phyloP scores from a whole-genome alignment of 352 stramenopile species.

The Pythium utonaiense region DNA sequence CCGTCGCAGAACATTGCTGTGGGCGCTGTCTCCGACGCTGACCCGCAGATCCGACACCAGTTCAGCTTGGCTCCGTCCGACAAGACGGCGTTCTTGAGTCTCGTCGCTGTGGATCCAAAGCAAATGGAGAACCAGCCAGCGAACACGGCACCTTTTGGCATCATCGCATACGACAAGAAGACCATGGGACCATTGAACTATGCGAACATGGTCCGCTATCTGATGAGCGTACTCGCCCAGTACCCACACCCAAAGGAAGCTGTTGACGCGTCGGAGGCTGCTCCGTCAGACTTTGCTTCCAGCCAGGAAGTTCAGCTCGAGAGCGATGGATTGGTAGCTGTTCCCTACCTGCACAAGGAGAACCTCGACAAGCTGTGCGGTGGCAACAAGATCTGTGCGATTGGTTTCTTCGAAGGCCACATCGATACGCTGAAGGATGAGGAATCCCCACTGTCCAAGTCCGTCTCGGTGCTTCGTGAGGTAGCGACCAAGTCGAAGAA shows the following conservation, averaged over 20 bases:
- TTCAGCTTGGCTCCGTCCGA: conserved; percentile 43
- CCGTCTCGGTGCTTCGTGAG: conserved; percentile 32
- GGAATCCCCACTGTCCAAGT: conserved; percentile 43
- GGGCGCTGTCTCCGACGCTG: conserved; percentile 49
- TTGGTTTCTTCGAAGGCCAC: conserved; percentile 72
- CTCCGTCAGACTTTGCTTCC: conserved; percentile 10
- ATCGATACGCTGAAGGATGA: conserved; percentile 37
- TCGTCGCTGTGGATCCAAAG: conserved; percentile 40
- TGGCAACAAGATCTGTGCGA: conserved; percentile 69
- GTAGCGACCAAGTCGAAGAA: conserved; percentile 50
- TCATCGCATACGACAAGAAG: conserved; percentile 72
- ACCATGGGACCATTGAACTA: conserved; percentile 57
- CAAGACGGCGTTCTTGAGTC: conserved; percentile 36
- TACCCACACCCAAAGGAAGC: conserved; percentile 47
- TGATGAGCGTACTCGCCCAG: conserved; percentile 55
- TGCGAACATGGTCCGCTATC: conserved; percentile 63
- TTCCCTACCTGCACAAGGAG: conserved; percentile 54
- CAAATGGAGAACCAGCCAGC: conserved; percentile 18
- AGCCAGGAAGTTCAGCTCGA: conserved; percentile 11
- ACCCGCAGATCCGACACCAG: conserved; percentile 56
- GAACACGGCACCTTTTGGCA: conserved; percentile 41
- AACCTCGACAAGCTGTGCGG: conserved; percentile 49
- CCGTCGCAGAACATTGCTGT: conserved; percentile 49
- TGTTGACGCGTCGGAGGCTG: conserved; percentile 13
- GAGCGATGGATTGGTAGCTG: conserved; percentile 5